Percentiles rank a stretch among this genome's conserved stretches.
These are phyloP conservation scores for Corylus avellana DNA, from an alignment of 306 rosid genomes.

Conservation along the genomic window DNA sequence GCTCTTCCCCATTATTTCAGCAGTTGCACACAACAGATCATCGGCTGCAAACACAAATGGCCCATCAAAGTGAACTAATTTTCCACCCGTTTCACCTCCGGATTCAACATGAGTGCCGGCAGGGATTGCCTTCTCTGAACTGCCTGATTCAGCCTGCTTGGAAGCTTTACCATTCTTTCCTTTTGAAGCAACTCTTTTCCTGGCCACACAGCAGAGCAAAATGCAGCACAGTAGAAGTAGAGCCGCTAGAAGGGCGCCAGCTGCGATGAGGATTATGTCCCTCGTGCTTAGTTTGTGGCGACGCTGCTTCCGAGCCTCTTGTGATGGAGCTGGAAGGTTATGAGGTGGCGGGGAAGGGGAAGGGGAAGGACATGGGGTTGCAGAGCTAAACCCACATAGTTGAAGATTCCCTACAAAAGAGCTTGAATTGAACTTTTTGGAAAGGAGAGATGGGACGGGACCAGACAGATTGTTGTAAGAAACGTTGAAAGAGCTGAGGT, in stretches of 20 bases:
- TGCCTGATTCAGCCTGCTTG: conserved; percentile 43
- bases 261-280: conserved; percentile 81
- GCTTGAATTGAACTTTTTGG: conserved; percentile 78
- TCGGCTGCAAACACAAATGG: conserved; percentile 89
- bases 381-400: conserved; percentile 66
- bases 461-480: conserved; percentile 92
- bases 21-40: conserved; percentile 86
- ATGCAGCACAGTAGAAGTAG: conserved; percentile 72
- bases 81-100: conserved; percentile 77
- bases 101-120: conserved; percentile 51
- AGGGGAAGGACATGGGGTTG: conserved; percentile 66
- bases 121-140: conserved; percentile 49
- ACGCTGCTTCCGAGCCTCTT: conserved; percentile 36
- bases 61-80: conserved; percentile 84
- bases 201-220: conserved; percentile 67
- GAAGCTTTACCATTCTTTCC: conserved; percentile 42
- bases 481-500: conserved; percentile 74
- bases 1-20: conserved; percentile 92
- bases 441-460: conserved; percentile 60
- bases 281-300: conserved; percentile 63
- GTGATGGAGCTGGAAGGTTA: conserved; percentile 55
- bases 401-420: conserved; percentile 80
- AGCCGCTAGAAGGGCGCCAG: conserved; percentile 65
- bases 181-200: conserved; percentile 58
- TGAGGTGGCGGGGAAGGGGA: conserved; percentile 50